A percentile compares a stretch with the other conserved stretches of the same genome.
Conservation (phyloP, 345 rosid species). For the Ricinus communis region DNA sequence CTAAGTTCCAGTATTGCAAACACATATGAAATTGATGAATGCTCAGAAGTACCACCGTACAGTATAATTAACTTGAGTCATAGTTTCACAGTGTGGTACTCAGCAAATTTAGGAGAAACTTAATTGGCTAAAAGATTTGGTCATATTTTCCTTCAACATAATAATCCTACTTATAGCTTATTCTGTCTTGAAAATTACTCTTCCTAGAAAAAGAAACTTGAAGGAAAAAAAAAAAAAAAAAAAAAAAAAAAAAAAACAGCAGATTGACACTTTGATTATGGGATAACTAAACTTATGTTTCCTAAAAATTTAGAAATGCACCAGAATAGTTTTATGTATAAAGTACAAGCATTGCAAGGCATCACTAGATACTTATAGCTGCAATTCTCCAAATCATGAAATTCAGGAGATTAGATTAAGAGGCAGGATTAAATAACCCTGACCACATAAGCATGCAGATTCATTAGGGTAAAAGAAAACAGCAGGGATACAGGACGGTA, state of each 20-base stretch:
- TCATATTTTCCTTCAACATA: background rate
- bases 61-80: background rate
- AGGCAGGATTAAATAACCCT: background rate
- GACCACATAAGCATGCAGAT: background rate
- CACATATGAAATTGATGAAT: background rate
- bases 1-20: background rate
- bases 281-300: background rate
- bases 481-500: constrained; percentile 21
- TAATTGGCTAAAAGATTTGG: background rate
- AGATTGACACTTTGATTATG: background rate
- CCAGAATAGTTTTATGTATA: background rate
- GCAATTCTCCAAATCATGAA: background rate
- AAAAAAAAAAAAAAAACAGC: background rate
- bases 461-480: background rate
- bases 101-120: background rate
- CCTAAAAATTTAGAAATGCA: background rate
- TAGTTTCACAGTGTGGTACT: background rate
- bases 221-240: background rate
- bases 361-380: background rate
- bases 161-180: background rate
- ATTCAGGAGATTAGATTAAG: background rate
- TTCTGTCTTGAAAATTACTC: background rate
- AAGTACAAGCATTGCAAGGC: background rate
- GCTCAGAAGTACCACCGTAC: background rate
- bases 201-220: too few species aligned